Base-by-base conservation (phyloP, 768 basidiomycete species). In the Glaciozyma antarctica region DNA sequence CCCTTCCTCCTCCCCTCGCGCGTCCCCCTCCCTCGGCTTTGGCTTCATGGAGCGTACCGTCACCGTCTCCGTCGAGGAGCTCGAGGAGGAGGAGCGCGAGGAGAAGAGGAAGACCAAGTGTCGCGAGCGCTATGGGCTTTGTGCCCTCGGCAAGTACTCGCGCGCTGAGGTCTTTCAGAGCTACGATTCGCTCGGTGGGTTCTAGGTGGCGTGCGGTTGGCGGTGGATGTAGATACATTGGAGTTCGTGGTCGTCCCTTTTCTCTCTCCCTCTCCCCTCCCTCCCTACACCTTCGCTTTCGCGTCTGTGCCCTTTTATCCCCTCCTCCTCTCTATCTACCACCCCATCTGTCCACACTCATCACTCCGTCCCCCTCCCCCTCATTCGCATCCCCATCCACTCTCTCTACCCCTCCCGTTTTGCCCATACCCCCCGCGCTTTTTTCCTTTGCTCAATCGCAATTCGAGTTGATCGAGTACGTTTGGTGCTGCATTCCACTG, bases 81-180 rank as follows among this genome's bases (percentile, higher is more conserved):
- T 43, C 22, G 51, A 38, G 24, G 59, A 63, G 58, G 58, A 21
- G 51, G 61, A 60, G 48, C 57, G 53, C 41, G 48, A 58, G 49
- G 63, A 57, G 47, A 19, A 41, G 21, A 30, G 26, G 21, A 28
- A 43, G 44, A 26, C 43, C 26, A 65, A 62, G 61, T 48, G 61
- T 24, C 62, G 58, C 61, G 65, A 66, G 59, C 55, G 60, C 45
- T 70, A 64, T 43, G 69, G 69, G 9, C 38, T 70, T 47, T 67
- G 65, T 49, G 63, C 54, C 41, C 19, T 70, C 7, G 69, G 69
- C 60, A 70, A 70, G 59, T 70, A 54, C 32, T 61, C 58, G 8
- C 47, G 69, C 13, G 41, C 54, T 3, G 69, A 70, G 32, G 30
- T 70, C 5, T 70, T 67, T 26, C 48, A 44, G 17, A 51, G 48